Evolutionary conservation across 371 early-diverging fungal genomes (phyloP), one percentile per base, ranked within the genome.

Genomic region (Lichtheimia hyalospora): DNA sequence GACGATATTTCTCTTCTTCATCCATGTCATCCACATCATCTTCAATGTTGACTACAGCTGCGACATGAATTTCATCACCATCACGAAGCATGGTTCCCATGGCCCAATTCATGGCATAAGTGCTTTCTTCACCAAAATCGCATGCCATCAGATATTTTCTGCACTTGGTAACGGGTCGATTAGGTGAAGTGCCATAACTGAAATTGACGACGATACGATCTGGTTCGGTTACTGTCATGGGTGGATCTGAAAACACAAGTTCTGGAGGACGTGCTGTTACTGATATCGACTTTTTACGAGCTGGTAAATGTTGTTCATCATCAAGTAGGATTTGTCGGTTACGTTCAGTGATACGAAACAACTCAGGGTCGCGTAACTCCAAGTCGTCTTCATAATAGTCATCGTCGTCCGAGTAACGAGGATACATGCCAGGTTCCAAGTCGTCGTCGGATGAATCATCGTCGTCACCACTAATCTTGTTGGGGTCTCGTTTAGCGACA

Each of bases 1-100:
- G 63, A 25, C 62, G 61, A 13, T 70, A 68, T 46, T 74, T 77
- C 10, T 77, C 70, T 34, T 69, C 72, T 13, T 68, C 61, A 50
- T 70, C 66, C 69, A 74, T 67, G 43, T 66, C 68, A 10, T 71
- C 65, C 3, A 71, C 54, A 12, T 64, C 73, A 23, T 85, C 83
- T n/a, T 85, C 83, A 10, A 53, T 62, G 44, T 41, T 61, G 5
- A 84, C 68, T 18, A 83, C 76, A 41, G 79, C 81, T 6, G 73
- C 82, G 0, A 85, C 73, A 60, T 85, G 82, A 20, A 85, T 51
- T 42, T 79, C 78, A 52, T 85, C 82, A n/a, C 78, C 78, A 49
- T 66, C 76, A 43, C 82, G 74, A 15, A 81, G 71, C 41, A 81
- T 70, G 1, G 82, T 78, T 4, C 73, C 74, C 58, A 77, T 72